Conservation (phyloP, 2,329 filamentous ascomycete genomes). For the Sarocladiaceae sp. region DNA sequence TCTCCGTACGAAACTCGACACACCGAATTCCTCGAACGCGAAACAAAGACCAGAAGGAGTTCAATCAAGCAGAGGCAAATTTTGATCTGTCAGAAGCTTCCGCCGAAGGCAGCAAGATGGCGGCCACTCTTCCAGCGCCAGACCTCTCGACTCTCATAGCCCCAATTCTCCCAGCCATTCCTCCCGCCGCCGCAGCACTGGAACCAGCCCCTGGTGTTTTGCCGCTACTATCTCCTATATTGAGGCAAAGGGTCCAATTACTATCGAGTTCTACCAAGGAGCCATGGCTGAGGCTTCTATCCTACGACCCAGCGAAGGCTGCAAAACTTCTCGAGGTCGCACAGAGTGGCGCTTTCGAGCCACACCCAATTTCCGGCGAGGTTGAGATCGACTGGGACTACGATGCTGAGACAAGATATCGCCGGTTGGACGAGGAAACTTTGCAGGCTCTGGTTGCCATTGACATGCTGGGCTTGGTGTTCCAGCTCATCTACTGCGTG, state of each 20-base stretch:
- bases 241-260: slow-evolving; percentile 62
- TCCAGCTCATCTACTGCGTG: slow-evolving; percentile 67
- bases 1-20: neutral
- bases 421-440: slow-evolving; percentile 71
- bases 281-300: slow-evolving; percentile 70
- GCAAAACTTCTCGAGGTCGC: slow-evolving; percentile 58
- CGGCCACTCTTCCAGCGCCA: slow-evolving; percentile 17
- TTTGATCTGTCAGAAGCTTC: too few relatives aligned
- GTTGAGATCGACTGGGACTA: slow-evolving; percentile 69
- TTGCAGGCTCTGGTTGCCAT: slow-evolving; percentile 64
- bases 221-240: slow-evolving; percentile 60
- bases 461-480: slow-evolving; percentile 55
- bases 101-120: slow-evolving; percentile 17
- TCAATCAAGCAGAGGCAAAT: too few relatives aligned
- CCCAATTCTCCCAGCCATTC: slow-evolving; percentile 56
- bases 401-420: slow-evolving; percentile 60
- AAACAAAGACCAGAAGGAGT: too few relatives aligned
- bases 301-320: slow-evolving; percentile 57
- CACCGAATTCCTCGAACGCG: neutral
- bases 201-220: slow-evolving; percentile 53
- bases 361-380: slow-evolving; percentile 78
- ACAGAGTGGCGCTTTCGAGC: slow-evolving; percentile 61
- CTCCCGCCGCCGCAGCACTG: slow-evolving; percentile 53
- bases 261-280: slow-evolving; percentile 56
- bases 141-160: slow-evolving; percentile 38